phyloP scores from a whole-genome alignment of 2,329 filamentous ascomycete species.

The Botrytis tulipae region DNA sequence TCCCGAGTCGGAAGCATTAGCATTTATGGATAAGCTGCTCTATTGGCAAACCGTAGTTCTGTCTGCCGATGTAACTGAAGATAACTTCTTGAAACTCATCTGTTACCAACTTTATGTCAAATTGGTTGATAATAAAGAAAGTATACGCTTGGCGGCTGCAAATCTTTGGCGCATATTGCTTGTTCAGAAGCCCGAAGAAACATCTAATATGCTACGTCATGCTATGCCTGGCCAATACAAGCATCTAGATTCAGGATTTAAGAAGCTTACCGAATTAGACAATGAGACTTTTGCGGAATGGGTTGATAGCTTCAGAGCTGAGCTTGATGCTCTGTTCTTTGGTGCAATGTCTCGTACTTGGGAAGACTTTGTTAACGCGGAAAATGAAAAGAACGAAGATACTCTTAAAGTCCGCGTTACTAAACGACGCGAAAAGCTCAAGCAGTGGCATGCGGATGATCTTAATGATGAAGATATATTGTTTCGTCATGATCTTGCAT shows the following conservation, averaged over 20 bases:
- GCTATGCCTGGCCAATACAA: slow-evolving; percentile 69
- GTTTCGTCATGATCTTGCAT: slow-evolving; percentile 80
- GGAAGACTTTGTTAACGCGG: slow-evolving; percentile 80
- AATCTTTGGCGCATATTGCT: slow-evolving; percentile 89
- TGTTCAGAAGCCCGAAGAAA: slow-evolving; percentile 88
- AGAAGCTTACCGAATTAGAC: slow-evolving; percentile 81
- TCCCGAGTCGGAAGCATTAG: slow-evolving; percentile 60
- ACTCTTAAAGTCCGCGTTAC: slow-evolving; percentile 66
- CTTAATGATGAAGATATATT: slow-evolving; percentile 67
- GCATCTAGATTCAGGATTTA: slow-evolving; percentile 72
- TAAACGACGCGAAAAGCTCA: slow-evolving; percentile 79
- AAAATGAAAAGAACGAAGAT: slow-evolving; percentile 79
- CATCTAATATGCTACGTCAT: slow-evolving; percentile 69
- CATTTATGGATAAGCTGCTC: slow-evolving; percentile 78
- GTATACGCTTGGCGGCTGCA: slow-evolving; percentile 72
- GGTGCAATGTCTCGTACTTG: slow-evolving; percentile 76
- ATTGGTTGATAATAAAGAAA: slow-evolving; percentile 66
- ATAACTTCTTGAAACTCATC: slow-evolving; percentile 79
- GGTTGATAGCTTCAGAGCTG: slow-evolving; percentile 78
- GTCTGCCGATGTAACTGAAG: slow-evolving; percentile 71
- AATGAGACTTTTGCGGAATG: slow-evolving; percentile 84
- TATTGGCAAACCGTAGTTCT: slow-evolving; percentile 97
- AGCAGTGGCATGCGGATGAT: slow-evolving; percentile 73
- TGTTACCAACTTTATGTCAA: slow-evolving; percentile 94
- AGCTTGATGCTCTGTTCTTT: slow-evolving; percentile 80